Conservation (phyloP, 1,284 basidiomycete species). For the Anthracocystis panici-leucophaei region DNA sequence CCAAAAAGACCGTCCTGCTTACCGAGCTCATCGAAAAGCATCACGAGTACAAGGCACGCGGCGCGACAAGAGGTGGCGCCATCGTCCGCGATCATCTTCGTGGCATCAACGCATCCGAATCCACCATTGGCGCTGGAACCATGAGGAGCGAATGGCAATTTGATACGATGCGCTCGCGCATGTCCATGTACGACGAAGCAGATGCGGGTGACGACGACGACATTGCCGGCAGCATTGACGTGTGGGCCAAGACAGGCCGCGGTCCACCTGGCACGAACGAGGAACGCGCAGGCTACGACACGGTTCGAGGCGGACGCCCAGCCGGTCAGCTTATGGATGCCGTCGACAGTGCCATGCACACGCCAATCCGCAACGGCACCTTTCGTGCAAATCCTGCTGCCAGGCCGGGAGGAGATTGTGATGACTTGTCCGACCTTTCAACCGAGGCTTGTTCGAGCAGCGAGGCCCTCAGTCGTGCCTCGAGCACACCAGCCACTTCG, state of each 20-base stretch:
- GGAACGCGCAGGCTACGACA: constrained; percentile 67
- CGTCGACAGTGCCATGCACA: constrained; percentile 51
- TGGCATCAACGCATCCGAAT: constrained; percentile 39
- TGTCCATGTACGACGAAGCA: constrained; percentile 72
- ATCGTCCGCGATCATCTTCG: constrained; percentile 55
- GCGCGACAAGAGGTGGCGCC: constrained; percentile 52
- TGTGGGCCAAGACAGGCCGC: constrained; percentile 58
- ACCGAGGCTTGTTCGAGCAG: constrained; percentile 44
- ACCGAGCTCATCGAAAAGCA: constrained; percentile 82
- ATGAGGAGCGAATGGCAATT: constrained; percentile 94
- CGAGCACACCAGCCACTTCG: constrained; percentile 56
- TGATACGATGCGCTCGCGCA: constrained; percentile 80
- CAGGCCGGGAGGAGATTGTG: constrained; percentile 23
- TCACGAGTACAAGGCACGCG: constrained; percentile 66
- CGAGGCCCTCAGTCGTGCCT: constrained; percentile 41
- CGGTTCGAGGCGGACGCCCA: constrained; percentile 55
- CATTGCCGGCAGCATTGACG: constrained; percentile 43
- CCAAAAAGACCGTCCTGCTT: constrained; percentile 81
- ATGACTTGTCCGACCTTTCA: constrained; percentile 44
- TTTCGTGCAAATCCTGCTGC: constrained; percentile 20
- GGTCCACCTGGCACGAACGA: constrained; percentile 66
- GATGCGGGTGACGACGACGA: constrained; percentile 74
- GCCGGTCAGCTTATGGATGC: constrained; percentile 53
- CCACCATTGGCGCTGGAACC: constrained; percentile 71
- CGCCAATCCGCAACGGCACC: constrained; percentile 35